phyloP scores from a whole-genome alignment of 176 grass and related monocot species.

The Oryza glaberrima region DNA sequence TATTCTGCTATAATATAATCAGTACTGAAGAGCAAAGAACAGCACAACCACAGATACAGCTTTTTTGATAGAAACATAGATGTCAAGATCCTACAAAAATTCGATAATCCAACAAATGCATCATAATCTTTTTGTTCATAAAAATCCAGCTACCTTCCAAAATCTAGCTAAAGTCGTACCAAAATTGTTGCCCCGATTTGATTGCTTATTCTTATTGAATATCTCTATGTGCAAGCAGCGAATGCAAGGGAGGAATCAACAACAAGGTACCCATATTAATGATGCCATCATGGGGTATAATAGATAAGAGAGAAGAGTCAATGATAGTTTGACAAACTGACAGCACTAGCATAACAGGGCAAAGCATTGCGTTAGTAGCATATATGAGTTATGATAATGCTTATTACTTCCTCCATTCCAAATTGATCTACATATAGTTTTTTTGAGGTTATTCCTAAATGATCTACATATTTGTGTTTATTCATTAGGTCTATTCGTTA shows the following conservation, averaged over 20 bases:
- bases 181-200: background rate
- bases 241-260: background rate
- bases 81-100: background rate
- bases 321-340: background rate
- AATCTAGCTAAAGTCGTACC: background rate
- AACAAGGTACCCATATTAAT: background rate
- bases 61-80: constrained; percentile 10
- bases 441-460: too few relatives aligned
- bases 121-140: background rate
- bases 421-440: too few relatives aligned
- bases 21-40: constrained; percentile 5
- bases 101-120: background rate
- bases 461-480: too few relatives aligned
- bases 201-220: background rate
- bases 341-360: background rate
- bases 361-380: background rate
- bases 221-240: background rate
- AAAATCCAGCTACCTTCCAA: background rate
- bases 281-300: background rate
- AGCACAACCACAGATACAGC: background rate
- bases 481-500: too few relatives aligned
- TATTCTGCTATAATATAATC: background rate
- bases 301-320: background rate
- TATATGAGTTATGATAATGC: background rate
- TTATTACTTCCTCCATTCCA: background rate